phyloP scores from a whole-genome alignment of 768 basidiomycete species.

The Hypsizygus marmoreus region DNA sequence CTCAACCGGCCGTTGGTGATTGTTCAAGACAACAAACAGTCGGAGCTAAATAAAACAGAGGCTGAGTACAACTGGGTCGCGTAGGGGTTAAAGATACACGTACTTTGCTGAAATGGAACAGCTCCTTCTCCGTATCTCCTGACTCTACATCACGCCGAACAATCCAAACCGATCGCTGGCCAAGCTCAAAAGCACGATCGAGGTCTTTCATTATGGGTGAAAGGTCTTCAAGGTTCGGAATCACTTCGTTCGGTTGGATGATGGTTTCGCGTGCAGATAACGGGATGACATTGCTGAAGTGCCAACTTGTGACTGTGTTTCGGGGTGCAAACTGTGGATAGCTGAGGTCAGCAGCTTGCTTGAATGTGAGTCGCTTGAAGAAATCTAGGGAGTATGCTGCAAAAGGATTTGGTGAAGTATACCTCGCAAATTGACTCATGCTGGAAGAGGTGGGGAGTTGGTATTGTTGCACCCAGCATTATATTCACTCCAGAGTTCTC shows the following conservation, averaged over 20 bases:
- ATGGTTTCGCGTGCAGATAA: constrained; percentile 3
- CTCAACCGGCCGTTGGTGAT: constrained; percentile 2
- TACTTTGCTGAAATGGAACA: constrained; percentile 1
- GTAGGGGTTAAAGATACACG: too few species aligned
- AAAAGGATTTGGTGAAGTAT: neutral
- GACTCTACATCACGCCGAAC: neutral
- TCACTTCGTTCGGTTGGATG: constrained; percentile 2
- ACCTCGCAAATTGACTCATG: neutral
- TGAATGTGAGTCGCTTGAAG: constrained; percentile 8
- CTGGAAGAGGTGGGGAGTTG: too few species aligned
- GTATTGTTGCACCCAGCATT: too few species aligned
- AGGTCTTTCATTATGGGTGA: neutral
- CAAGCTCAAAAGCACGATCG: neutral
- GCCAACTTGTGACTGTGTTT: neutral
- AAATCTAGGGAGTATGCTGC: neutral
- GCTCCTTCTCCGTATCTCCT: neutral
- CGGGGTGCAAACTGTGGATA: constrained; percentile 5
- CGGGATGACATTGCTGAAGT: constrained; percentile 1
- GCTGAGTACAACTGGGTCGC: neutral
- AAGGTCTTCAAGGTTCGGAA: constrained; percentile 5
- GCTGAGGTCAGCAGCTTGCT: neutral
- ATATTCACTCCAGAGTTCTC: too few species aligned
- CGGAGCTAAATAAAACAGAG: constrained; percentile 3
- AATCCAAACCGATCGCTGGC: neutral
- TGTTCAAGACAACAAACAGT: constrained; percentile 10